phyloP scores from a whole-genome alignment of 2,329 filamentous ascomycete species.

The Paecilomyces sp. region DNA sequence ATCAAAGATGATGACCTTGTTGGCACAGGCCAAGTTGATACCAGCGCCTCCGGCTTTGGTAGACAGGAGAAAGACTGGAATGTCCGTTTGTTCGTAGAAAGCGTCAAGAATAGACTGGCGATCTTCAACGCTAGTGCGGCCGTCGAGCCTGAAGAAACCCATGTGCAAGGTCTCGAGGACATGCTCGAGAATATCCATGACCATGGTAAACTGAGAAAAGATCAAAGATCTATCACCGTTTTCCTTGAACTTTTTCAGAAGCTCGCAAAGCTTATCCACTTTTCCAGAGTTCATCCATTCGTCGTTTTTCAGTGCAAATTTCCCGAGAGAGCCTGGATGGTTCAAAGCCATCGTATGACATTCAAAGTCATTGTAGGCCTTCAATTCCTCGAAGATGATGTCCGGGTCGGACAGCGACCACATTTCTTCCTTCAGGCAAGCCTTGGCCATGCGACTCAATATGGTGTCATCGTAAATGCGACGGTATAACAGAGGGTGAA shows the following conservation, averaged over 20 bases:
- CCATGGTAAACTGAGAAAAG: conserved; percentile 88
- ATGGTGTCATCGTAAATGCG: conserved; percentile 69
- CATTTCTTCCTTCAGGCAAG: conserved; percentile 63
- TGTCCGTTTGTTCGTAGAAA: conserved; percentile 67
- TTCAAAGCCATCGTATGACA: conserved; percentile 52
- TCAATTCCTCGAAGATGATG: conserved; percentile 48
- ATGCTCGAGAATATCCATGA: conserved; percentile 82
- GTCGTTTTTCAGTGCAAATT: conserved; percentile 51
- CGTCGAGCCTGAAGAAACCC: conserved; percentile 78
- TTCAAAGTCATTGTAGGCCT: conserved; percentile 54
- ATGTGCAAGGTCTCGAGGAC: conserved; percentile 69
- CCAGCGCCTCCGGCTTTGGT: conserved; percentile 95
- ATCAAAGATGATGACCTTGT: conserved; percentile 97
- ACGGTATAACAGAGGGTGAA: conserved; percentile 84
- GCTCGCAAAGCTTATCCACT: conserved; percentile 68
- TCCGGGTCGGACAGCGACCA: conserved; percentile 45
- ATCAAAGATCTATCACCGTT: conserved; percentile 83
- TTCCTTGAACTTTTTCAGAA: conserved; percentile 64
- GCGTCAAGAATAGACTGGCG: conserved; percentile 83
- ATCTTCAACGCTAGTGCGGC: conserved; percentile 70
- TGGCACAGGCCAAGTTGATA: conserved; percentile 90
- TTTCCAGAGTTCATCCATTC: conserved; percentile 76
- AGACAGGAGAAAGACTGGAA: conserved; percentile 86
- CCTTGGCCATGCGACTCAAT: conserved; percentile 69
- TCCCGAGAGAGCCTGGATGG: conserved; percentile 45